Evolutionary conservation across 2,329 filamentous ascomycete species (phyloP), one percentile per base, ranked within the genome.

Genomic region (Westerdykella aurantiaca): DNA sequence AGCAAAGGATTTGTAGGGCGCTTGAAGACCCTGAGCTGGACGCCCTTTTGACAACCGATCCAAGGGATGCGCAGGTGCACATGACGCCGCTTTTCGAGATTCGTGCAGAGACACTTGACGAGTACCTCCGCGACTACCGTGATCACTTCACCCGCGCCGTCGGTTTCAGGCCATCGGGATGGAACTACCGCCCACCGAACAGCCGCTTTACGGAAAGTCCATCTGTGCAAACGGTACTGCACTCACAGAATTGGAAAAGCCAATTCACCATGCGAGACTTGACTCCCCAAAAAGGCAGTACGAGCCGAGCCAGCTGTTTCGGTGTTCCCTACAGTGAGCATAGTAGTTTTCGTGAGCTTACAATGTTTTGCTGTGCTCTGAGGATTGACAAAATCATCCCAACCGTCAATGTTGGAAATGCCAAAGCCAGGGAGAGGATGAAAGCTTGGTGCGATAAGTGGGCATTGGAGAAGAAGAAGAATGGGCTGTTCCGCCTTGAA

Each of bases 81-180:
- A 96, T 98, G 90, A 94, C 95, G 56, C 89, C 86, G 57, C 76
- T 98, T 9, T 93, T 93, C 76, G 91, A 97, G 66, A 89, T 98
- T 53, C 83, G 89, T 21, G 83, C 89, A 29, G 90, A 96, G 53
- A 95, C 91, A 0, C 76, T 98, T 1, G 82, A 88, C 51, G 90
- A 95, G 48, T 98, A 98, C 58, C 78, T 97, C 5, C 80, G 84
- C 56, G 76, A 79, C 31, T 86, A 88, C 70, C 85, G 84, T 50
- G 83, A 86, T 6, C 82, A 88, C 54, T 98, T 97, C 65, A 82
- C 82, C 12, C 84, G 87, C 41, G 82, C 95, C 37, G 85, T 97
- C 14, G 93, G 90, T 4, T 95, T 98, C 67, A 80, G 90, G 0
- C 93, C 93, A 0, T 91, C 85, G 6, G 93, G 93, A 1, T 98